These are phyloP conservation scores for Sclerotinia glacialis DNA, from an alignment of 2,329 filamentous ascomycete genomes.

Conservation along the genomic window DNA sequence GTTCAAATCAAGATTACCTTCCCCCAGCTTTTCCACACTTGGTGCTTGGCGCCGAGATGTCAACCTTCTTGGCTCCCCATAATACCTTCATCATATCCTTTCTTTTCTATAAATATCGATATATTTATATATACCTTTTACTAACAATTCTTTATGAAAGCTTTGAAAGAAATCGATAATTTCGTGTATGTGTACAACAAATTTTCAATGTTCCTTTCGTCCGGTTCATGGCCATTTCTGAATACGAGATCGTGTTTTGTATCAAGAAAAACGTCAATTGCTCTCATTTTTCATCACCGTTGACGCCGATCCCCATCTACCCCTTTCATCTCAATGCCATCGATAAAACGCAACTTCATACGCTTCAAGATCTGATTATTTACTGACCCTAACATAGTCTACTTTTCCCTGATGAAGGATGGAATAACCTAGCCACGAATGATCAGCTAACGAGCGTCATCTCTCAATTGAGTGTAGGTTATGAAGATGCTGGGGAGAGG, in stretches of 20 bases:
- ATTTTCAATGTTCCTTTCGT: neutral
- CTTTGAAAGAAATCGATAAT: constrained; percentile 34
- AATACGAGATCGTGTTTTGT: neutral
- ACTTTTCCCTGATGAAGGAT: constrained; percentile 37
- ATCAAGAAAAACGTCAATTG: neutral
- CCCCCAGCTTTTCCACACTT: constrained; percentile 5
- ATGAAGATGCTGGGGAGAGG: neutral
- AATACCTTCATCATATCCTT: neutral
- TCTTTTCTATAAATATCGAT: neutral
- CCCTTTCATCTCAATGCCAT: neutral
- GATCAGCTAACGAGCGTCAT: constrained; percentile 27
- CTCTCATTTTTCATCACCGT: neutral
- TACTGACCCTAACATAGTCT: constrained; percentile 31
- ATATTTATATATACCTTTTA: constrained; percentile 24
- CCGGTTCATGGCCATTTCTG: neutral
- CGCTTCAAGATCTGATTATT: constrained; percentile 1
- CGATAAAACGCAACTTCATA: neutral
- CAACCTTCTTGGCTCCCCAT: constrained; percentile 23
- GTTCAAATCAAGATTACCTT: neutral
- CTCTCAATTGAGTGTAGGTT: constrained; percentile 34
- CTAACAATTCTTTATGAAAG: constrained; percentile 25
- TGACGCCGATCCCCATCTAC: neutral
- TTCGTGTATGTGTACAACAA: constrained; percentile 33
- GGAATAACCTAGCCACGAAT: constrained; percentile 28
- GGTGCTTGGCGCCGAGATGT: constrained; percentile 26